A percentile compares a stretch with the other conserved stretches of the same genome.
These are phyloP conservation scores for Psilocybe azurescens DNA, from an alignment of 768 basidiomycete species.

Conservation along the genomic window DNA sequence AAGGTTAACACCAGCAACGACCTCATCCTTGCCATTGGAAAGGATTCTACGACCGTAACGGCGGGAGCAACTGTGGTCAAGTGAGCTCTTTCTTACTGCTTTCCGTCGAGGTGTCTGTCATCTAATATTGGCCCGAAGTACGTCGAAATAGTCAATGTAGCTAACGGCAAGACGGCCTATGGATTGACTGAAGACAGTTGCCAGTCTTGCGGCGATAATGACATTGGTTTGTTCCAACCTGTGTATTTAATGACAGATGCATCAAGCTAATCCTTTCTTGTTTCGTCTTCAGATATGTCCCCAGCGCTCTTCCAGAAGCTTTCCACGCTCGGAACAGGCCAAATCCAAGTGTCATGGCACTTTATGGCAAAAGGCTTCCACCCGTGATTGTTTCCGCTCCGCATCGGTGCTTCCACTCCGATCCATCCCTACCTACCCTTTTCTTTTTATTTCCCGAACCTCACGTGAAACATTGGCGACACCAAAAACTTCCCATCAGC, in stretches of 20 bases:
- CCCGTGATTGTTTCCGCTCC: not conserved
- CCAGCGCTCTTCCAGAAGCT: slow-evolving; percentile 61
- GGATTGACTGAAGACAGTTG: slow-evolving; percentile 65
- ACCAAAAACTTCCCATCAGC: not conserved
- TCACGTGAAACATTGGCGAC: not conserved
- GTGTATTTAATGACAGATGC: not conserved
- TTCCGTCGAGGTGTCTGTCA: slow-evolving; percentile 14
- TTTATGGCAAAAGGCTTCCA: slow-evolving; percentile 45
- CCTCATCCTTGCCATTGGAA: slow-evolving; percentile 67
- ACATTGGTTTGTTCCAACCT: slow-evolving; percentile 55
- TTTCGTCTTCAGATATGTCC: slow-evolving; percentile 61
- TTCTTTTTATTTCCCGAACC: not conserved
- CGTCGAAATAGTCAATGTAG: slow-evolving; percentile 64
- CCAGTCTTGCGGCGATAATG: slow-evolving; percentile 51
- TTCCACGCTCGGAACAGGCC: slow-evolving; percentile 50
- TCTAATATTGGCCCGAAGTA: slow-evolving; percentile 41
- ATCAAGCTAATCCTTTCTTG: not conserved
- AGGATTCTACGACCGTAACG: slow-evolving; percentile 52
- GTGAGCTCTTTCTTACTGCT: slow-evolving; percentile 38
- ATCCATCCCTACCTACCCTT: not conserved
- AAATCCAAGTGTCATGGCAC: slow-evolving; percentile 62
- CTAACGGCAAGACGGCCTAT: slow-evolving; percentile 53
- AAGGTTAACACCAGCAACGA: slow-evolving; percentile 49
- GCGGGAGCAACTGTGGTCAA: slow-evolving; percentile 63
- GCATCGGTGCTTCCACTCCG: not conserved